Percentiles rank a stretch among this genome's conserved stretches.
phyloP scores from a whole-genome alignment of 805 yeast species.

The Blastobotrys peoriensis region DNA sequence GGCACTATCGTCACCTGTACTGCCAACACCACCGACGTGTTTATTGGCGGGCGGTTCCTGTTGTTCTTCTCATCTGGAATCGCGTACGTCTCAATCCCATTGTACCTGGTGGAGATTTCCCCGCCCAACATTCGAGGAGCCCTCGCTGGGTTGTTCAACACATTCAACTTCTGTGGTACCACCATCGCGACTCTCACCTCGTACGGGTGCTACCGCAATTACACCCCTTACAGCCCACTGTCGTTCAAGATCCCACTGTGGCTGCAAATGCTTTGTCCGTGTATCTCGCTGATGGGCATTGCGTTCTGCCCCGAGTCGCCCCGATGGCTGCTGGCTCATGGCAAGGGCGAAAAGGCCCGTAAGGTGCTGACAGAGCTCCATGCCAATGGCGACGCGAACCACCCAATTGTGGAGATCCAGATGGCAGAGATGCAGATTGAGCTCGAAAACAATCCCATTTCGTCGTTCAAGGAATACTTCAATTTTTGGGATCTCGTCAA shows the following conservation, averaged over 20 bases:
- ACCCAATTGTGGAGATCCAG: slow-evolving; percentile 14
- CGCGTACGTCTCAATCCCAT: slow-evolving; percentile 14
- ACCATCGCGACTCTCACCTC: slow-evolving; percentile 6
- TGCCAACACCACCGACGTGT: slow-evolving; percentile 8
- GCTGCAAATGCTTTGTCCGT: slow-evolving; percentile 16
- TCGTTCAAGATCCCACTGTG: slow-evolving; percentile 16
- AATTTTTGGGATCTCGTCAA: slow-evolving; percentile 14
- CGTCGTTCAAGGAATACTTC: slow-evolving; percentile 20
- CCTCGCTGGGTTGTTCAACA: slow-evolving; percentile 17
- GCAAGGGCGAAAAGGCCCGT: slow-evolving; percentile 16
- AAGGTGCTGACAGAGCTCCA: slow-evolving; percentile 15
- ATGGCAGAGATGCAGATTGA: slow-evolving; percentile 16
- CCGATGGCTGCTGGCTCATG: slow-evolving; percentile 19
- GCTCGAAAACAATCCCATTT: slow-evolving; percentile 18
- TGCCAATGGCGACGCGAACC: slow-evolving; percentile 15
- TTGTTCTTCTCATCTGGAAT: slow-evolving; percentile 13
- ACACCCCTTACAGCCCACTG: slow-evolving; percentile 2
- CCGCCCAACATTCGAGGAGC: slow-evolving; percentile 18
- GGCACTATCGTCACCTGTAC: slow-evolving; percentile 13
- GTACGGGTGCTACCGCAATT: slow-evolving; percentile 3
- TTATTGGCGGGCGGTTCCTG: slow-evolving; percentile 17
- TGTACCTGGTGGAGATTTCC: slow-evolving; percentile 17
- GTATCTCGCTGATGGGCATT: slow-evolving; percentile 30
- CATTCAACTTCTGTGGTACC: slow-evolving; percentile 5
- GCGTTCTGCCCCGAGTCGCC: slow-evolving; percentile 20